These are phyloP conservation scores for Penicillium sp. DNA, from an alignment of 2,329 filamentous ascomycete species.

Conservation along the genomic window DNA sequence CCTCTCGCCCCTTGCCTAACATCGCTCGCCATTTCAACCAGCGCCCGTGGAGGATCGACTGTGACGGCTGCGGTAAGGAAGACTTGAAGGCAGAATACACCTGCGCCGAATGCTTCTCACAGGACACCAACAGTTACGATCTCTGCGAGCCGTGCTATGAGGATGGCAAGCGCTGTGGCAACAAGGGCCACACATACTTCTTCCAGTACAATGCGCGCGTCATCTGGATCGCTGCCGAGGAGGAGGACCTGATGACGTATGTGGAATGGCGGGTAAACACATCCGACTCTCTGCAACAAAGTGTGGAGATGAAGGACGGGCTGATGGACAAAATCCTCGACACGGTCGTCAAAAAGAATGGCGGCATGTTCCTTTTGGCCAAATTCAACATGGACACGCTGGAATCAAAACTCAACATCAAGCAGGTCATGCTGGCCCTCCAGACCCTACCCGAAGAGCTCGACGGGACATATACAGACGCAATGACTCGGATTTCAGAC, in stretches of 20 bases:
- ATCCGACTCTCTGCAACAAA: slow-evolving; percentile 12
- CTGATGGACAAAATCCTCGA: slow-evolving; percentile 9
- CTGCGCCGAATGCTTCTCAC: slow-evolving; percentile 6
- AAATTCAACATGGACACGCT: slow-evolving; percentile 21
- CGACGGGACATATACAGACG: slow-evolving; percentile 15
- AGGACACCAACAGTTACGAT: neutral
- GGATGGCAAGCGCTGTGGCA: slow-evolving; percentile 6
- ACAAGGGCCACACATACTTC: slow-evolving; percentile 1
- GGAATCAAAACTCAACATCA: slow-evolving; percentile 13
- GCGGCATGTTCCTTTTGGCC: slow-evolving; percentile 15
- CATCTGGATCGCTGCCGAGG: slow-evolving; percentile 8
- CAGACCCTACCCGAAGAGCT: slow-evolving; percentile 14
- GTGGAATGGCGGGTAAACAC: slow-evolving; percentile 10
- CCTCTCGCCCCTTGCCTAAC: slow-evolving; percentile 9
- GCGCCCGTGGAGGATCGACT: neutral
- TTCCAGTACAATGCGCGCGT: neutral
- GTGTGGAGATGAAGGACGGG: slow-evolving; percentile 7
- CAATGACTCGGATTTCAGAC: slow-evolving; percentile 10
- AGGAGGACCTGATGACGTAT: slow-evolving; percentile 14
- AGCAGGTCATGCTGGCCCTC: slow-evolving; percentile 5
- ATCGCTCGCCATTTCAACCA: slow-evolving; percentile 8
- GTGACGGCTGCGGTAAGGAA: neutral
- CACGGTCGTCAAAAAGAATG: slow-evolving; percentile 10
- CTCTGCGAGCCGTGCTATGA: slow-evolving; percentile 8
- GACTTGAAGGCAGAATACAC: neutral